Conservation (phyloP, 148 eudicot genomes). For the Bassia scoparia region DNA sequence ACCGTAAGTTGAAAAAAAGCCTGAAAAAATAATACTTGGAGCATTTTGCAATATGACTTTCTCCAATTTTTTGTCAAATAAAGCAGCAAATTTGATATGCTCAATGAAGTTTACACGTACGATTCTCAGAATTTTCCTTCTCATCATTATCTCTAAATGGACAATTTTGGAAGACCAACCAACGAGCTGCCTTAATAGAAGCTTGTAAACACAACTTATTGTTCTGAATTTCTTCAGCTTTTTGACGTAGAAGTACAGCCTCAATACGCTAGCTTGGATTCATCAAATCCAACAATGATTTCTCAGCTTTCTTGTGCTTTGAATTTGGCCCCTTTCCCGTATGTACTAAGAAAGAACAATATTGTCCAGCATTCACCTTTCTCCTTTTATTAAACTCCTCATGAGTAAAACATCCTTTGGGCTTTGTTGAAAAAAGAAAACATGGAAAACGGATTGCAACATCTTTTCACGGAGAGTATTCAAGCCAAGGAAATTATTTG, state of each 20-base stretch:
- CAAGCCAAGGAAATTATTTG: constrained; percentile 7
- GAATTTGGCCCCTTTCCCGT: not conserved
- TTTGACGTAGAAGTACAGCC: not conserved
- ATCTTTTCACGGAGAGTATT: constrained; percentile 3
- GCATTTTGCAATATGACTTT: not conserved
- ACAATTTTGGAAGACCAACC: not conserved
- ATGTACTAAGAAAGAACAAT: not conserved
- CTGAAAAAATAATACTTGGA: not conserved
- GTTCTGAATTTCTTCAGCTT: not conserved
- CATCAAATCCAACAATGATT: not conserved
- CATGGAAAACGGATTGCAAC: not conserved
- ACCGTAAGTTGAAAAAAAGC: not conserved
- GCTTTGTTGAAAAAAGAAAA: not conserved
- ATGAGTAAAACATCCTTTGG: not conserved
- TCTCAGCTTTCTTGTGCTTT: not conserved
- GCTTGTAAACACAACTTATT: not conserved
- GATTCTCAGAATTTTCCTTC: too few species aligned
- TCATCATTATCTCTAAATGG: too few species aligned
- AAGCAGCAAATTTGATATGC: not conserved
- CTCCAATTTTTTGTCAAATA: not conserved
- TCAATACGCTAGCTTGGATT: not conserved
- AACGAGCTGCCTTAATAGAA: not conserved
- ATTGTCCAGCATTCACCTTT: not conserved
- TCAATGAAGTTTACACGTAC: not conserved
- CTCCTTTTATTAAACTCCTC: not conserved